Conservation (phyloP, 768 basidiomycete species). For the Porphyrellus cyaneotinctus region DNA sequence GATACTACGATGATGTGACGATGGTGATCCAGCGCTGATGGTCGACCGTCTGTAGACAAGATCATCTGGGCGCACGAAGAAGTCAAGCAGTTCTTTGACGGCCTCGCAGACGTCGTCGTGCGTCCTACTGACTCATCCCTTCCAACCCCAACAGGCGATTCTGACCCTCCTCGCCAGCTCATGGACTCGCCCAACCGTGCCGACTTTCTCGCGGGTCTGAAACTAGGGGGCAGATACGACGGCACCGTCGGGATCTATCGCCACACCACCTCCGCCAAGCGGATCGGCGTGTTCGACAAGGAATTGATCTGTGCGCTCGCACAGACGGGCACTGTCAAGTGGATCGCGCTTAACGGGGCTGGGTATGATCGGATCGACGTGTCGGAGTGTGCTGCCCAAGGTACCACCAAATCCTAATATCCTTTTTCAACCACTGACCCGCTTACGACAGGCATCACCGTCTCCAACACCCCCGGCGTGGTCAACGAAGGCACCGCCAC, state of each 20-base stretch:
- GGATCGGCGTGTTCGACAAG: constrained; percentile 76
- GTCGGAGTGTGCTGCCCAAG: constrained; percentile 62
- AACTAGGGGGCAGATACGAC: constrained; percentile 67
- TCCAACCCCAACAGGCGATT: too few relatives aligned
- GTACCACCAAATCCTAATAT: too few relatives aligned
- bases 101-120: constrained; percentile 74
- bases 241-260: constrained; percentile 75
- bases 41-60: constrained; percentile 40
- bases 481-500: constrained; percentile 92
- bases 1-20: neutral
- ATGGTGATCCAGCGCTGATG: neutral
- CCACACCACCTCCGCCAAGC: constrained; percentile 59
- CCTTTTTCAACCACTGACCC: too few relatives aligned
- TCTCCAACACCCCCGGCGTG: constrained; percentile 87
- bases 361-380: constrained; percentile 91
- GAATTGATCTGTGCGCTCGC: constrained; percentile 71
- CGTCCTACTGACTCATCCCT: constrained; percentile 26
- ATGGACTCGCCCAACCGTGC: constrained; percentile 59
- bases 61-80: constrained; percentile 84
- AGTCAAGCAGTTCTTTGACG: constrained; percentile 55
- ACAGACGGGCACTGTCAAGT: constrained; percentile 50
- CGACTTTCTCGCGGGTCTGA: constrained; percentile 64
- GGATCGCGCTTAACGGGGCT: constrained; percentile 91
- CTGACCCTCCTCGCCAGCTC: constrained; percentile 28
- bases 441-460: constrained; percentile 45